Percentiles rank a stretch among this genome's conserved stretches.
Conservation (phyloP, 2,329 filamentous ascomycete genomes). For the Xylariaceae sp. region DNA sequence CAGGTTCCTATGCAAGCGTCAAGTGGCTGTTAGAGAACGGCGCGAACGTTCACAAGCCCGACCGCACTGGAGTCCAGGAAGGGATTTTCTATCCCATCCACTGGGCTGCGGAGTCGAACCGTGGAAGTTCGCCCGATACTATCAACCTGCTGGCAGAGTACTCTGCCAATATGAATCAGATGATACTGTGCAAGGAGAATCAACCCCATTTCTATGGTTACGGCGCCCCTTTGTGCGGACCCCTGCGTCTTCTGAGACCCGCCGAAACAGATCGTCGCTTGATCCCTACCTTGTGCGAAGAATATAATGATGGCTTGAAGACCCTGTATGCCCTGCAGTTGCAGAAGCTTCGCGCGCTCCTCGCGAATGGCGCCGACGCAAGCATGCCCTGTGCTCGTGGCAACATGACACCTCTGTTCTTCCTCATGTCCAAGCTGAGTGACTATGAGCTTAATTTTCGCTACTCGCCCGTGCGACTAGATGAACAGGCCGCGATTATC, state of each 20-base stretch:
- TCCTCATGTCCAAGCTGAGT: constrained; percentile 2
- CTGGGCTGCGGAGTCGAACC: constrained; percentile 4
- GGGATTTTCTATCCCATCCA: constrained; percentile 11
- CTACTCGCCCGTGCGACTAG: background rate
- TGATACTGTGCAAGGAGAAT: background rate
- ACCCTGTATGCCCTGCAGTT: background rate
- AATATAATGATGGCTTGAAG: constrained; percentile 7
- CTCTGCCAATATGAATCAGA: constrained; percentile 9
- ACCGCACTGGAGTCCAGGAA: background rate
- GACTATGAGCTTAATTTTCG: constrained; percentile 1
- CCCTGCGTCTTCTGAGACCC: too few species aligned
- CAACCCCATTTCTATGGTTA: too few species aligned
- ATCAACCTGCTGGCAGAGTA: constrained; percentile 6
- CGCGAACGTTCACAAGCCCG: constrained; percentile 9
- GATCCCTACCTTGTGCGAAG: background rate
- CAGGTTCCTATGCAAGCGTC: background rate
- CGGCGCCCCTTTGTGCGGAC: too few species aligned
- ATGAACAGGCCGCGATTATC: background rate
- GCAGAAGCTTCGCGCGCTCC: constrained; percentile 10
- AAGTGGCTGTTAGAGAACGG: constrained; percentile 9
- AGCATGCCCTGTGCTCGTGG: background rate
- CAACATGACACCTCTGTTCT: constrained; percentile 5
- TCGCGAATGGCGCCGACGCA: constrained; percentile 7
- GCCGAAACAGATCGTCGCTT: background rate
- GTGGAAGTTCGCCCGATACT: constrained; percentile 3